Evolutionary conservation across 768 basidiomycete genomes (phyloP), one percentile per base, ranked within the genome.

Genomic region (Termitomyces sp.): DNA sequence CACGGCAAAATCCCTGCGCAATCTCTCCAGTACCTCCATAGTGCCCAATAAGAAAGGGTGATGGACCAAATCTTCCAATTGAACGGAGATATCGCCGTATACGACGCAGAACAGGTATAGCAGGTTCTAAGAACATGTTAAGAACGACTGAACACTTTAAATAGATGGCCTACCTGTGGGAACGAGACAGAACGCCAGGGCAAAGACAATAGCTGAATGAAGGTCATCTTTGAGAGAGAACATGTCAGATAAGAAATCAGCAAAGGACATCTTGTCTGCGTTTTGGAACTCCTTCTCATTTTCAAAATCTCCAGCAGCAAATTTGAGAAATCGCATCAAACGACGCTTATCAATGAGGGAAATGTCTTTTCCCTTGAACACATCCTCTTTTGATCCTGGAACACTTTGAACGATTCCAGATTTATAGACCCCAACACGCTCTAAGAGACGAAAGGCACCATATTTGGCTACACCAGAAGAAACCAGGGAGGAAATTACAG

Each of bases 1-100:
- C 83, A 16, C 94, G 91, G 67, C 84, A 87, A 65, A 90, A 98
- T 2, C 94, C 95, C 71, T 98, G 96, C 0, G 90, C 82, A 11
- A 98, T 85, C 66, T 98, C 96, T 5, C 96, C 96, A 0, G 88
- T 78, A 20, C 94, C 92, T 18, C 96, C 96, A 68, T 97, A 98
- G 63, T 97, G 93, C 0, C 93, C 93, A n/a, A 98, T 78, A 16
- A 98, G 81, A 73, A 94, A 98, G 1, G 94, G 85, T 71, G 80
- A 70, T 3, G 79, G 66, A 3, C 95, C 95, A 66, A 97, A 98
- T 32, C 92, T 80, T 3, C 95, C 94, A 18, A 84, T 72, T 0
- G 94, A 92, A 49, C 78, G 85, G 14, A 98, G 76, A 67, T 90
- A 94, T 24, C 77, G 72, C 7, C 86, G 83, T 11, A 94, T 72